Conservation (phyloP, 148 eudicot genomes). For the Dysphania ambrosioides region DNA sequence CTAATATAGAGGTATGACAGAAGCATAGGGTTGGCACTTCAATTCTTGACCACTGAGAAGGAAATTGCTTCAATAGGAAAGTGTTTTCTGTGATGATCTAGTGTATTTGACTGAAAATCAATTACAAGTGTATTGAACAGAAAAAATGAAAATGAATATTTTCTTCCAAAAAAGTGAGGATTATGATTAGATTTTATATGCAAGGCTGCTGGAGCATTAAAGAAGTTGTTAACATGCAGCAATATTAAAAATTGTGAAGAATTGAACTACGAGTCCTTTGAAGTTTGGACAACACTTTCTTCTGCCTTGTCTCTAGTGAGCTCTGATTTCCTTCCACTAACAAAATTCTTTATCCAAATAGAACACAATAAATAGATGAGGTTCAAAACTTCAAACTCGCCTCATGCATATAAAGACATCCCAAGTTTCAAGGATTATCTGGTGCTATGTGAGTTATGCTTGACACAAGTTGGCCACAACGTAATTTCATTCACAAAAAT, state of each 20-base stretch:
- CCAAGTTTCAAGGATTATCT: background rate
- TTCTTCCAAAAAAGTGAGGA: background rate
- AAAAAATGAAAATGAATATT: too few relatives aligned
- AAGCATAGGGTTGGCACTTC: too few relatives aligned
- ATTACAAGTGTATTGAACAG: too few relatives aligned
- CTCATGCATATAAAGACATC: background rate
- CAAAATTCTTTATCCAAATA: too few relatives aligned
- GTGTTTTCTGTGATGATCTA: too few relatives aligned
- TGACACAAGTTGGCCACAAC: background rate
- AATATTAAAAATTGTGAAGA: background rate
- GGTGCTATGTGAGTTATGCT: background rate
- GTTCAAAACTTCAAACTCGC: background rate
- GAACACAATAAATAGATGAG: background rate
- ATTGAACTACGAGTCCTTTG: background rate
- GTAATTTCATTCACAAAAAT: background rate
- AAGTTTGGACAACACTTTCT: background rate
- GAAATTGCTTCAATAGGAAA: too few relatives aligned
- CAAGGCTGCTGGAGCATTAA: background rate
- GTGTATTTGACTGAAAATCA: too few relatives aligned
- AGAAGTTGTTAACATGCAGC: background rate
- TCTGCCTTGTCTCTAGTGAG: background rate
- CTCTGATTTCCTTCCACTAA: background rate
- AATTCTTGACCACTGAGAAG: too few relatives aligned
- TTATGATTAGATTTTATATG: too few relatives aligned
- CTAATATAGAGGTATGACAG: too few relatives aligned